These are phyloP conservation scores for Trichoderma sp. DNA, from an alignment of 2,329 filamentous ascomycete species.

Conservation along the genomic window DNA sequence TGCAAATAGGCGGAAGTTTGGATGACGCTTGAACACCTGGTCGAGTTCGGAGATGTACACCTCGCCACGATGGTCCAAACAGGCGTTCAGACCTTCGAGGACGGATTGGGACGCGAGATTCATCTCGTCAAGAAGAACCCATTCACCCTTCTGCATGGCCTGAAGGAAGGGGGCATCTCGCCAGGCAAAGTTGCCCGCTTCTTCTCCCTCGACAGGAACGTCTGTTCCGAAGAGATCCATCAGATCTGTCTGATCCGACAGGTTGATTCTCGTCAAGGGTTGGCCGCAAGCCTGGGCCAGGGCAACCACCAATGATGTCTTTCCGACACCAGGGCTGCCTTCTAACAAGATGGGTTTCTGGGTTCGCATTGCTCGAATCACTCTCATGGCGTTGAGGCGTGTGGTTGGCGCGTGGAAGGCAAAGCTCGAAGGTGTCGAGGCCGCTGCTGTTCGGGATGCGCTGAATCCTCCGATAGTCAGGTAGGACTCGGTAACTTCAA, in stretches of 20 bases:
- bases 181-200: constrained; percentile 91
- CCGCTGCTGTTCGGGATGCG: constrained; percentile 56
- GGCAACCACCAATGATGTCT: constrained; percentile 89
- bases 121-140: constrained; percentile 98
- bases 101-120: constrained; percentile 97
- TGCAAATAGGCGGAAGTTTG: constrained; percentile 90
- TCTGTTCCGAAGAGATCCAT: constrained; percentile 98
- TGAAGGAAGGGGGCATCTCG: constrained; percentile 92
- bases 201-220: constrained; percentile 89
- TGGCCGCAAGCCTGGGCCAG: constrained; percentile 78
- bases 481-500: constrained; percentile 54
- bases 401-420: constrained; percentile 90
- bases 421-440: constrained; percentile 41
- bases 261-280: constrained; percentile 87
- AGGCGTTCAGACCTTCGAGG: constrained; percentile 92
- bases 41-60: constrained; percentile 95
- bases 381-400: constrained; percentile 83
- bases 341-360: constrained; percentile 91
- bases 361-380: constrained; percentile 85
- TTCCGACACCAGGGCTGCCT: constrained; percentile 96
- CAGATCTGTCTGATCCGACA: constrained; percentile 96
- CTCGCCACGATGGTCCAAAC: constrained; percentile 92
- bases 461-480: constrained; percentile 76
- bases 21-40: constrained; percentile 87
- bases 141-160: constrained; percentile 95